These are phyloP conservation scores for Chlorella ohadii DNA, from an alignment of 139 green algal genomes.

Conservation along the genomic window DNA sequence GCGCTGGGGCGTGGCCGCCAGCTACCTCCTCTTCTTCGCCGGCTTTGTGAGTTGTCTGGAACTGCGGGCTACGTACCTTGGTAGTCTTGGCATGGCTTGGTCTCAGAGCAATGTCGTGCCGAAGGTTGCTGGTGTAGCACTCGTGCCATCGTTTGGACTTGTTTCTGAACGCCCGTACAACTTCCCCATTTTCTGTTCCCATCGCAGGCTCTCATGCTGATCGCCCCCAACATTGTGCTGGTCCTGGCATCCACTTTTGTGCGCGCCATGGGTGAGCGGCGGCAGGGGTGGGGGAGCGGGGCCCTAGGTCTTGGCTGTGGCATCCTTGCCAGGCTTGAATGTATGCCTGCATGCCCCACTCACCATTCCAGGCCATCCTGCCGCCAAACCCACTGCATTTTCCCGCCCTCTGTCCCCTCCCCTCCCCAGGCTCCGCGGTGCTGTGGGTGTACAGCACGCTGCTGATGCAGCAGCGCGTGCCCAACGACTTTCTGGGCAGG, in stretches of 20 bases:
- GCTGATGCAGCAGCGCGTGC: conserved; percentile 54
- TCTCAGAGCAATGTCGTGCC: too few species aligned
- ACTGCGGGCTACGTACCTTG: too few species aligned
- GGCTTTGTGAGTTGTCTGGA: background rate
- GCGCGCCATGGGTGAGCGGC: conserved; percentile 33
- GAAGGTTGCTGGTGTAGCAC: too few species aligned
- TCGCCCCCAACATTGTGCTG: conserved; percentile 32
- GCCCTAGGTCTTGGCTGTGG: too few species aligned
- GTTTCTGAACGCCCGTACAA: too few species aligned
- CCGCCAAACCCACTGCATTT: background rate
- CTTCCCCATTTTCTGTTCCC: too few species aligned
- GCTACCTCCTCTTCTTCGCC: conserved; percentile 27
- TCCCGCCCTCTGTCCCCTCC: background rate
- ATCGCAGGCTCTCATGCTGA: conserved; percentile 31
- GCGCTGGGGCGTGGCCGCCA: conserved; percentile 27
- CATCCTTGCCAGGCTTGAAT: too few species aligned
- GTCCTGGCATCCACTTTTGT: conserved; percentile 41
- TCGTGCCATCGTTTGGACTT: too few species aligned
- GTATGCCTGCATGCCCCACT: too few species aligned
- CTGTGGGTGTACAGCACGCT: conserved; percentile 62
- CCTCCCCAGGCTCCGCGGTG: conserved; percentile 23
- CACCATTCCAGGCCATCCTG: background rate
- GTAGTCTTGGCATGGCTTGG: too few species aligned
- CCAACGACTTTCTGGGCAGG: conserved; percentile 44
- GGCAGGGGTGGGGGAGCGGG: background rate